Evolutionary conservation across 2,329 filamentous ascomycete species (phyloP), one percentile per base, ranked within the genome.

Genomic region (Botrytis squamosa): DNA sequence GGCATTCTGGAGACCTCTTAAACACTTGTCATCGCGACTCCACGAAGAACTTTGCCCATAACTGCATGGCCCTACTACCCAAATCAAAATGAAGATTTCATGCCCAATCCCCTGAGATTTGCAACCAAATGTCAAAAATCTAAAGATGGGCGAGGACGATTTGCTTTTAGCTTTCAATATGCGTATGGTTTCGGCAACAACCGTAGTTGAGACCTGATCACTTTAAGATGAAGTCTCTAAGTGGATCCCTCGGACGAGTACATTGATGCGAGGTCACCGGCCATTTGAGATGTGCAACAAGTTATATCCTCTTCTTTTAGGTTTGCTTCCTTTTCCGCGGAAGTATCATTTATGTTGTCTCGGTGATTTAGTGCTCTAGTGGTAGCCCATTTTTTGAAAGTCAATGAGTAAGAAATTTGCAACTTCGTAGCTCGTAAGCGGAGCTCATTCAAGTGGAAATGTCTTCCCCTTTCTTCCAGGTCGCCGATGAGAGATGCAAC

Each of bases 401-500:
- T 49, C 63, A 46, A 25, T 8, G 8, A 36, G 10, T 66, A 44
- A 36, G 18, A 40, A 22, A 40, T 22, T 22, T 22, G 18, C 2
- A 40, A 18, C 22, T 36, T 29, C 25, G 16, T 68, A 40, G 40
- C 36, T 29, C 25, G 10, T 57, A 57, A 57, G 42, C 18, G 3
- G 25, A 55, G 16, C 8, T 33, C 9, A 25, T 22, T 25, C 25
- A 68, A 55, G 2, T 40, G 65, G 36, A 42, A 25, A 29, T 22
- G 20, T 16, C 36, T 36, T 40, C 46, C 6, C 65, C 25, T 42
- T 38, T 33, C 18, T 55, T 68, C 29, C 49, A 68, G 66, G 66
- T 68, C 66, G 49, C 66, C 66, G 66, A 69, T 33, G 1, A 69
- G 66, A 59, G 36, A 42, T 57, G 49, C 66, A 69, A 69, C 66